phyloP scores from a whole-genome alignment of 2,329 filamentous ascomycete species.

The Fusarium circinatum region DNA sequence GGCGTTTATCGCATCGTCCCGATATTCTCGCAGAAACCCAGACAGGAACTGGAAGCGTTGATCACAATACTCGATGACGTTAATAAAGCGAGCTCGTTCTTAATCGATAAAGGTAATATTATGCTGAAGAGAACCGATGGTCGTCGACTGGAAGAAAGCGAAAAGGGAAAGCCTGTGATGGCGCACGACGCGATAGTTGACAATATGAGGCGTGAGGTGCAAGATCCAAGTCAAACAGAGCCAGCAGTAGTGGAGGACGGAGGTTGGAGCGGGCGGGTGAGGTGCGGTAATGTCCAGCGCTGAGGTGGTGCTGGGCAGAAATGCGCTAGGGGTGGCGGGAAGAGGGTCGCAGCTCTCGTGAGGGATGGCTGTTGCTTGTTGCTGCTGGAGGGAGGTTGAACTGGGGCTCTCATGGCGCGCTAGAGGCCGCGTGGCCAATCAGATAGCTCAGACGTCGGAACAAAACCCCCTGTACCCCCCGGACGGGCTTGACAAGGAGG shows the following conservation, averaged over 20 bases:
- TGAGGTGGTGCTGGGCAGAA: conserved; percentile 19
- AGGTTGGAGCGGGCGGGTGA: conserved; percentile 35
- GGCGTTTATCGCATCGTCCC: conserved; percentile 45
- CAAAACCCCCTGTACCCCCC: conserved; percentile 24
- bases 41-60: conserved; percentile 27
- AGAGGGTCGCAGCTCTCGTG: conserved; percentile 40
- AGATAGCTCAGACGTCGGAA: conserved; percentile 13
- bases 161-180: conserved; percentile 21
- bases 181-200: conserved; percentile 34
- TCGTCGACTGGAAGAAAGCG: conserved; percentile 4
- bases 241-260: conserved; percentile 31
- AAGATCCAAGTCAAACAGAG: conserved; percentile 36
- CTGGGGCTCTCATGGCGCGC: conserved; percentile 39
- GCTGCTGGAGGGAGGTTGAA: conserved; percentile 45
- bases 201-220: conserved; percentile 34
- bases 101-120: conserved; percentile 17
- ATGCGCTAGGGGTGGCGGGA: conserved; percentile 41
- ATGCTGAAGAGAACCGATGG: conserved; percentile 6
- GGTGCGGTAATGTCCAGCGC: conserved; percentile 21
- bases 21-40: conserved; percentile 31
- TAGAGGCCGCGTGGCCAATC: conserved; percentile 39
- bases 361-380: conserved; percentile 38
- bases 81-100: not conserved
- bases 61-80: conserved; percentile 31
- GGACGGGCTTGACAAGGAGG: conserved; percentile 26